These are phyloP conservation scores for Pythium dissimile DNA, from an alignment of 352 stramenopile species.

Conservation along the genomic window DNA sequence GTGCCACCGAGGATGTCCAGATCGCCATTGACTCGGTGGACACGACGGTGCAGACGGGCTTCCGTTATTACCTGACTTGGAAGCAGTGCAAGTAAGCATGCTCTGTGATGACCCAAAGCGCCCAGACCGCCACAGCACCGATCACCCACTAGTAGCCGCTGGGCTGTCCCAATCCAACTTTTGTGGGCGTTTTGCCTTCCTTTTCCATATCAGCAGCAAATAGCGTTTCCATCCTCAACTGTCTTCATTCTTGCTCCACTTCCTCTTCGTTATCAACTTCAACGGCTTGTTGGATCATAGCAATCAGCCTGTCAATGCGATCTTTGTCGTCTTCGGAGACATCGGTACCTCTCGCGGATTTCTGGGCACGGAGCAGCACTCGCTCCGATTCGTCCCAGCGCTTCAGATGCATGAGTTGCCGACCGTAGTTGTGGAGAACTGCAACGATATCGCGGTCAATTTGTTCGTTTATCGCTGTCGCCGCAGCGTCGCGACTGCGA, in stretches of 20 bases:
- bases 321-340: constrained; percentile 8
- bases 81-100: constrained; percentile 18
- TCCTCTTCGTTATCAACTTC: neutral
- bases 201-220: neutral
- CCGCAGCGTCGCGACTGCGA: neutral
- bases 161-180: too few relatives aligned
- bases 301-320: constrained; percentile 10
- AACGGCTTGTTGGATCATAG: constrained; percentile 1
- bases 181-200: too few relatives aligned
- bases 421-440: constrained; percentile 34
- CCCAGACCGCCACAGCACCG: too few relatives aligned
- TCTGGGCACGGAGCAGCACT: constrained; percentile 13
- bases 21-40: constrained; percentile 52
- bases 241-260: neutral
- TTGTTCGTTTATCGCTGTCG: neutral
- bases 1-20: constrained; percentile 37
- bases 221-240: neutral
- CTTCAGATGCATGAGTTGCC: constrained; percentile 26
- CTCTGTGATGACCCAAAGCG: neutral
- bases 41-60: constrained; percentile 44
- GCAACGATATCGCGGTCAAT: constrained; percentile 27
- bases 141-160: too few relatives aligned
- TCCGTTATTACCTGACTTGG: constrained; percentile 47
- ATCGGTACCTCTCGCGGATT: neutral
- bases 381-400: constrained; percentile 24